Evolutionary conservation across 2,329 filamentous ascomycete genomes (phyloP).

Genomic region (Colletotrichum sp.): DNA sequence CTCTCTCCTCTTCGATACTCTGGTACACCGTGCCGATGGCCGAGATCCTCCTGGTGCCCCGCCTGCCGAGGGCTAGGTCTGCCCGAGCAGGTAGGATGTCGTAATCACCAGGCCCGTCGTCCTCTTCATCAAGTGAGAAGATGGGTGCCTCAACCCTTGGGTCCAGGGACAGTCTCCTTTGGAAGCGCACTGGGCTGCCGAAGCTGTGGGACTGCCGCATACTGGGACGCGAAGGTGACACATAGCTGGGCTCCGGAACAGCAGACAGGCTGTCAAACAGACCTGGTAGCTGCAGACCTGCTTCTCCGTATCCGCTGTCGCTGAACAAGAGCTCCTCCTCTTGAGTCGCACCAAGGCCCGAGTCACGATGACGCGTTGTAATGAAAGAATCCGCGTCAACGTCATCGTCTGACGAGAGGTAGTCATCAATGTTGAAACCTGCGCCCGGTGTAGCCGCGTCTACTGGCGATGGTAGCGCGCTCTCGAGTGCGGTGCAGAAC

Average conservation of each 20-base stretch:
- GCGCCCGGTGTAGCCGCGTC: neutral
- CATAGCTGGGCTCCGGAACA: slow-evolving; percentile 3
- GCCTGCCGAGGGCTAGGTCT: slow-evolving; percentile 10
- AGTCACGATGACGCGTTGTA: neutral
- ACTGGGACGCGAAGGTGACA: neutral
- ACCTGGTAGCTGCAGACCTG: slow-evolving; percentile 39
- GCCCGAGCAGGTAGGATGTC: neutral
- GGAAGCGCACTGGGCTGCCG: neutral
- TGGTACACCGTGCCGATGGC: slow-evolving; percentile 20
- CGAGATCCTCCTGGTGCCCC: slow-evolving; percentile 18
- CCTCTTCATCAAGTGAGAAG: neutral
- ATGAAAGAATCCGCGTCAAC: slow-evolving; percentile 40
- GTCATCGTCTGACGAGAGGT: slow-evolving; percentile 42
- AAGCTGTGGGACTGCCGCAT: neutral
- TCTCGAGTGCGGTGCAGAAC: slow-evolving; percentile 16
- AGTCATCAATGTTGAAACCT: slow-evolving; percentile 43
- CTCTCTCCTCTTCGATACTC: slow-evolving; percentile 21
- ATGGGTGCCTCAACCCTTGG: neutral
- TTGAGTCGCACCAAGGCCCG: slow-evolving; percentile 28
- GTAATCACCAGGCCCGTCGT: neutral
- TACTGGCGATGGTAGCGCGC: neutral
- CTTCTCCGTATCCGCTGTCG: slow-evolving; percentile 37
- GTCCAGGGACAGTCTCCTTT: neutral
- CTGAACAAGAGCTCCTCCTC: slow-evolving; percentile 44
- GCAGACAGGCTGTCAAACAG: slow-evolving; percentile 27